These are phyloP conservation scores for Alternaria brassicicola DNA, from an alignment of 2,329 filamentous ascomycete genomes.

Conservation along the genomic window DNA sequence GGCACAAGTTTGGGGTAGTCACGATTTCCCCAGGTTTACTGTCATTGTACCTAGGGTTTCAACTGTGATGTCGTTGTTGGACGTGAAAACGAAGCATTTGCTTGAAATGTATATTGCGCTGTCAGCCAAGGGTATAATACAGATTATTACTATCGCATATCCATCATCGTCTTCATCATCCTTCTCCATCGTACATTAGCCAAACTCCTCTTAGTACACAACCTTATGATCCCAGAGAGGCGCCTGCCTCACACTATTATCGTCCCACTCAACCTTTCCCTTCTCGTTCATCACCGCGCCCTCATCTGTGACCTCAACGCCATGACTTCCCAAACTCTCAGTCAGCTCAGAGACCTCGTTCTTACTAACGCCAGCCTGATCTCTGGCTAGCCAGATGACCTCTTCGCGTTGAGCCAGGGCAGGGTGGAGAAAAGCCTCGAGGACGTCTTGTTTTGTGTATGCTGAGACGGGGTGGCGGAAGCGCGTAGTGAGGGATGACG, in stretches of 20 bases:
- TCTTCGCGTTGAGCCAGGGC: constrained; percentile 13
- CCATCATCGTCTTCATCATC: not conserved
- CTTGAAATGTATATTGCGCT: not conserved
- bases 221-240: constrained; percentile 10
- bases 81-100: not conserved
- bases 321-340: constrained; percentile 38
- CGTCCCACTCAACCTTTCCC: constrained; percentile 52
- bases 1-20: not conserved
- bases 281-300: constrained; percentile 54
- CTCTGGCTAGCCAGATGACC: constrained; percentile 27
- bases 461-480: constrained; percentile 15
- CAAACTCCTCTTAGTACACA: not conserved
- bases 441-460: constrained; percentile 17
- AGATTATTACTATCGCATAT: not conserved
- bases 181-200: not conserved
- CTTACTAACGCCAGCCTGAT: constrained; percentile 51
- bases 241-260: not conserved
- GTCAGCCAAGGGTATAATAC: not conserved
- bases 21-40: not conserved
- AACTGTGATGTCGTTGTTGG: no score
- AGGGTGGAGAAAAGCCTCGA: constrained; percentile 24
- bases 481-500: constrained; percentile 11
- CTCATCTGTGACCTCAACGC: constrained; percentile 52
- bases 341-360: constrained; percentile 51
- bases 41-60: not conserved